Percentiles rank a stretch among this genome's conserved stretches.
Conservation (phyloP, 163 green algal genomes). For the Coccomyxa subellipsoidea region DNA sequence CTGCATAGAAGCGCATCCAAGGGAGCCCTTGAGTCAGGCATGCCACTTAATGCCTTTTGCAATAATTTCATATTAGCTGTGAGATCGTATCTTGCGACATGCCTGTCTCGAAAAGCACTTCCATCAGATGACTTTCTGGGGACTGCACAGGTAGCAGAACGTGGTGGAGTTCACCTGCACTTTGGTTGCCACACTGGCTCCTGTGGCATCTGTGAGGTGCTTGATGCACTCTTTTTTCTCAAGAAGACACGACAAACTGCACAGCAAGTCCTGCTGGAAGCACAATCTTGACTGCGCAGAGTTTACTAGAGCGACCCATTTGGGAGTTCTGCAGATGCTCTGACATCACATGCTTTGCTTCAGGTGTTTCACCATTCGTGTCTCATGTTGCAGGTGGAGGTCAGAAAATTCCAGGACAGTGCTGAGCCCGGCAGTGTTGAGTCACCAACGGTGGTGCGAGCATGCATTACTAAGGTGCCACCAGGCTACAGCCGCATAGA, state of each 20-base stretch:
- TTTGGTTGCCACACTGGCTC: background rate
- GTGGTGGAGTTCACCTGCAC: background rate
- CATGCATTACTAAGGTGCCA: background rate
- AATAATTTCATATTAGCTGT: background rate
- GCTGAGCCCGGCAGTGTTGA: background rate
- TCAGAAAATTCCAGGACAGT: background rate
- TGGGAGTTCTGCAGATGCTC: too few relatives aligned
- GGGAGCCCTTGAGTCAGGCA: background rate
- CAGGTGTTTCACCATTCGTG: too few relatives aligned
- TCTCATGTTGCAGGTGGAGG: background rate
- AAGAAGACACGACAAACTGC: background rate
- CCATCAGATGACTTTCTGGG: too few relatives aligned
- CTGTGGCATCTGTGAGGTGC: conserved; percentile 7
- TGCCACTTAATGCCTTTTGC: background rate
- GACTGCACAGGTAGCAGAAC: background rate
- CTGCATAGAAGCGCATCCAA: background rate
- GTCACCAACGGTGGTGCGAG: background rate
- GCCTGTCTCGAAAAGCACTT: background rate
- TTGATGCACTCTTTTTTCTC: background rate
- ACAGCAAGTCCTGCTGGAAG: background rate
- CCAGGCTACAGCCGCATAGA: background rate
- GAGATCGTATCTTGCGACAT: background rate
- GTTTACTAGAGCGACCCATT: too few relatives aligned
- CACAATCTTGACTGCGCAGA: too few relatives aligned
- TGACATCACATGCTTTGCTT: too few relatives aligned